A percentile compares a stretch with the other conserved stretches of the same genome.
Conservation (phyloP, 2,329 filamentous ascomycete species). For the Periglandula ipomoeae region DNA sequence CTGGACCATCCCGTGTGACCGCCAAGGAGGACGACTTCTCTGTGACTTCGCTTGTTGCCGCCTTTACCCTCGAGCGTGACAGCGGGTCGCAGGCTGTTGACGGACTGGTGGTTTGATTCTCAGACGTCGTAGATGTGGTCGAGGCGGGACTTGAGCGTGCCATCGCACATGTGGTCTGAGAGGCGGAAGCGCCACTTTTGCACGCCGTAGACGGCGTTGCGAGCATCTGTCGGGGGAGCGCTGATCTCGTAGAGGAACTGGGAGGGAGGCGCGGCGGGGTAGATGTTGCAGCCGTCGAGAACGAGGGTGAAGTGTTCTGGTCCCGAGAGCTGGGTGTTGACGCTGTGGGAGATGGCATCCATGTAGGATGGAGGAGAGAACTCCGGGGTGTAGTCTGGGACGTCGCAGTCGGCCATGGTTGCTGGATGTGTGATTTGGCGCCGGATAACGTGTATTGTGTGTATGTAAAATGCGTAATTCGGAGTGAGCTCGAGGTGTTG, state of each 20-base stretch:
- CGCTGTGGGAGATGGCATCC: conserved; percentile 1
- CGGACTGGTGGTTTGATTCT: neutral
- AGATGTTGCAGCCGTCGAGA: conserved; percentile 14
- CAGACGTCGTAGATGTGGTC: conserved; percentile 23
- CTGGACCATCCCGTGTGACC: conserved; percentile 11
- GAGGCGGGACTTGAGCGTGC: conserved; percentile 12
- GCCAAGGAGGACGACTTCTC: conserved; percentile 12
- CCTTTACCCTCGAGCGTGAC: conserved; percentile 14
- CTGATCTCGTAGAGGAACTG: conserved; percentile 18
- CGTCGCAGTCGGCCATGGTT: neutral
- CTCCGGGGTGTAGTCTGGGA: too few relatives aligned
- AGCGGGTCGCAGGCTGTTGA: conserved; percentile 8
- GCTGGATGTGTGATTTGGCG: neutral
- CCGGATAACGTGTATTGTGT: neutral
- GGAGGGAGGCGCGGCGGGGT: conserved; percentile 11
- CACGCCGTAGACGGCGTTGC: conserved; percentile 12
- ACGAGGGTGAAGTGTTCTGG: conserved; percentile 10
- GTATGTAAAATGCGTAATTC: too few relatives aligned
- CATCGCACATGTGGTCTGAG: conserved; percentile 7
- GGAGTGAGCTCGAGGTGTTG: too few relatives aligned
- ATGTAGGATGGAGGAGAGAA: conserved; percentile 6
- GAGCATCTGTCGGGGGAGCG: conserved; percentile 14
- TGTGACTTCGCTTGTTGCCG: conserved; percentile 13
- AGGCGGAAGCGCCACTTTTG: conserved; percentile 19
- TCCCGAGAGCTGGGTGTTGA: conserved; percentile 1